These are phyloP conservation scores for Aquilaria malaccensis DNA, from an alignment of 345 rosid genomes.

Conservation along the genomic window DNA sequence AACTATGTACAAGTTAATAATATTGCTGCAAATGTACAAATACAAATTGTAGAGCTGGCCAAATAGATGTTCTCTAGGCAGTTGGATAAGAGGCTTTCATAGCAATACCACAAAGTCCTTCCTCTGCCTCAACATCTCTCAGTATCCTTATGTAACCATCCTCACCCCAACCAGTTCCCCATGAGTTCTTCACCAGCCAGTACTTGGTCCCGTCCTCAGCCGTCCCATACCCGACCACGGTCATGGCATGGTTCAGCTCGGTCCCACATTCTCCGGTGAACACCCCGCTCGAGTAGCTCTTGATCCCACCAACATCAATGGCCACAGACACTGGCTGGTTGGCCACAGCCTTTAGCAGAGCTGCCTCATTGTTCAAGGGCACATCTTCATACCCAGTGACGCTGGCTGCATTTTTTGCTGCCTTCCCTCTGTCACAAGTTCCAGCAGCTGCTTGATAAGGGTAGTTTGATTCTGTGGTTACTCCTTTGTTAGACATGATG, in stretches of 20 bases:
- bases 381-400: conserved; percentile 46
- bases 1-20: too few species aligned
- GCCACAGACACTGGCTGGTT: conserved; percentile 52
- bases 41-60: too few species aligned
- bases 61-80: conserved; percentile 10
- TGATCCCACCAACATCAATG: conserved; percentile 29
- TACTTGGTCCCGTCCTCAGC: conserved; percentile 32
- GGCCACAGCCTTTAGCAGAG: conserved; percentile 42
- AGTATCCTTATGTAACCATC: conserved; percentile 44
- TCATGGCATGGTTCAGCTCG: conserved; percentile 37
- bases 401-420: conserved; percentile 18
- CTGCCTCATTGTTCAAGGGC: conserved; percentile 37
- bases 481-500: conserved; percentile 29
- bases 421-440: conserved; percentile 18
- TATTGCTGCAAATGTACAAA: too few species aligned
- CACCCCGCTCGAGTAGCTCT: conserved; percentile 32
- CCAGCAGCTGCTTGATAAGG: conserved; percentile 31
- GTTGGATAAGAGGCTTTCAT: conserved; percentile 41
- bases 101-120: conserved; percentile 56
- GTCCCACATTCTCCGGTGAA: conserved; percentile 38
- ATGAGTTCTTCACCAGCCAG: conserved; percentile 62
- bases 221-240: conserved; percentile 48
- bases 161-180: conserved; percentile 57
- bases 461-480: conserved; percentile 39
- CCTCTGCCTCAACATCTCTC: conserved; percentile 28